phyloP scores from a whole-genome alignment of 2,329 filamentous ascomycete genomes.

The Alternaria incomplexa region DNA sequence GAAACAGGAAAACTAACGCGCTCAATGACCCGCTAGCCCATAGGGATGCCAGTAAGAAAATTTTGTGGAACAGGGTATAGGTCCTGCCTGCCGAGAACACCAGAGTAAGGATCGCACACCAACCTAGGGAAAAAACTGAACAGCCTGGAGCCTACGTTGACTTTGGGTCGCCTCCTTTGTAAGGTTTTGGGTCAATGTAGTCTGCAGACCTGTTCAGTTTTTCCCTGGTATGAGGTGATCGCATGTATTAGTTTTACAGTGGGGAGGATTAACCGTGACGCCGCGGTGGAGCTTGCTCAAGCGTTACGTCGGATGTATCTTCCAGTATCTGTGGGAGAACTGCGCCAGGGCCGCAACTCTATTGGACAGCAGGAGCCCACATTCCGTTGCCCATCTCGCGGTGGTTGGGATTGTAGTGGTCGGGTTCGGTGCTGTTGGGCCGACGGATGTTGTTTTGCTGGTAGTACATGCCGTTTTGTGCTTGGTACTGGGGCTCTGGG shows the following conservation, averaged over 20 bases:
- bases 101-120: slow-evolving; percentile 33
- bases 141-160: not conserved
- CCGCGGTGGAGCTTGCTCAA: not conserved
- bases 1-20: slow-evolving; percentile 31
- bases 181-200: no score
- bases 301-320: slow-evolving; percentile 1
- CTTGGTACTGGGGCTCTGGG: slow-evolving; percentile 72
- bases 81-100: slow-evolving; percentile 46
- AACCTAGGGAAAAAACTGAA: not conserved
- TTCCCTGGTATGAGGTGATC: slow-evolving; percentile 14
- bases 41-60: slow-evolving; percentile 31
- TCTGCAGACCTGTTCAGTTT: not conserved
- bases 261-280: slow-evolving; percentile 9
- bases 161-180: no score
- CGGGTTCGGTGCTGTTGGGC: slow-evolving; percentile 73
- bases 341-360: slow-evolving; percentile 14
- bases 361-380: slow-evolving; percentile 53
- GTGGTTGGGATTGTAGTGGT: slow-evolving; percentile 56
- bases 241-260: slow-evolving; percentile 42
- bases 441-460: slow-evolving; percentile 72
- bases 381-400: slow-evolving; percentile 47
- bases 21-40: slow-evolving; percentile 28
- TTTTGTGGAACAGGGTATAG: slow-evolving; percentile 51
- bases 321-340: not conserved
- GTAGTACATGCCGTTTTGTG: slow-evolving; percentile 72